Evolutionary conservation across 108 stramenopile genomes (phyloP), one percentile per base, ranked within the genome.

Genomic region (Discostella pseudostelligera): DNA sequence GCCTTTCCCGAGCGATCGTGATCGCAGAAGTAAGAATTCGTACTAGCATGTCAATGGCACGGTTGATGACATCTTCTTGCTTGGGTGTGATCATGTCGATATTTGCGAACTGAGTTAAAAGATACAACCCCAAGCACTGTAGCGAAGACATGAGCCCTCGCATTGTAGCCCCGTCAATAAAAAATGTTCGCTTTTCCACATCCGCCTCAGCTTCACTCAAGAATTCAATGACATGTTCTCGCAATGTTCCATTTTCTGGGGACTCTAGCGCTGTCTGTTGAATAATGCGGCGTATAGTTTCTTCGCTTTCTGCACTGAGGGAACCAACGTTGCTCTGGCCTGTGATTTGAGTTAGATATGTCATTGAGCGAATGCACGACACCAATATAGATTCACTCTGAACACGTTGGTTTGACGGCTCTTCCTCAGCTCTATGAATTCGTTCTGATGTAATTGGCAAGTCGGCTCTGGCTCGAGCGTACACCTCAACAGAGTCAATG

Each of bases 401-500:
- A 10, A 29, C 25, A 3, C 16, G 1, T 11, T 12, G 13, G 10
- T 61, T 42, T 10, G 45, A 21, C 17, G 19, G n/a, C 12, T 35
- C 57, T 44, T 61, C 55, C 39, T 26, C 47, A 20, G 28, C 26
- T 67, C 39, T 39, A 39, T 20, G 50, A 43, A 40, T 29, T 7
- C 0, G 20, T 20, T 29, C 35, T 9, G 58, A 74, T 29, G 66
- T 47, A 17, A 76, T 21, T 36, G 64, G 26, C 56, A 67, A n/a
- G 20, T 71, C 64, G n/a, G 22, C 39, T 40, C 77, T 62, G 11
- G 72, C 62, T 12, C 70, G 39, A 22, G 70, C 85, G 63, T 84
- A 92, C 14, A 92, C 87, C 60, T 92, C 93, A 32, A 94, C 57
- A 0, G 83, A 65, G 73, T 94, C 93, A 20, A 94, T 69, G 6